Base-by-base conservation (phyloP, 495 filamentous ascomycete genomes). In the Tuber umbilicatum region DNA sequence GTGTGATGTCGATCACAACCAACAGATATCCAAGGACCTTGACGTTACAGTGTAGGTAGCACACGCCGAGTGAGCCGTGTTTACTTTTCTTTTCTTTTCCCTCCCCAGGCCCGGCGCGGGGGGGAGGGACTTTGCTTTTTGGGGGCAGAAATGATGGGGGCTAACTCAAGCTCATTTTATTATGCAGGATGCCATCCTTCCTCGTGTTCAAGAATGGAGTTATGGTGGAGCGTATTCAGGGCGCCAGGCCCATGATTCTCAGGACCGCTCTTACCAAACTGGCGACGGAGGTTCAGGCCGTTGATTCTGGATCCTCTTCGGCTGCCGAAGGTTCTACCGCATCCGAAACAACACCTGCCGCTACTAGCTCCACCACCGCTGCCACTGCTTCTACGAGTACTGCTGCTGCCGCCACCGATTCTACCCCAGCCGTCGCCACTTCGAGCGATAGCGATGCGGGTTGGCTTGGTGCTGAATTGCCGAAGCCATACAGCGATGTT, bases 171-270 rank as follows among this genome's bases (percentile, higher is more conserved):
- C 79, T 43, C 68, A 77, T 37, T 41, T 70, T 73, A 39, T 38
- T 38, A 23, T 70, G 38, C 40, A 80, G 73, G 9, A 77, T 80
- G 78, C 95, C 95, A 23, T 97, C 94, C 67, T 97, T 98, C 85
- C 89, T 97, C 81, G 87, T 97, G 78, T 97, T 97, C 87, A 91
- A 92, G 79, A 87, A 90, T 75, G 89, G 90, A 75, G 82, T 86
- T 69, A 84, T 88, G 72, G 87, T 89, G 43, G 87, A 90, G 67
- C 91, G 89, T 74, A 87, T 97, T 60, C 86, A 87, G 81, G 93
- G 93, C 73, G 93, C 92, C 71, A 87, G 97, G 2, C 55, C 55
- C 12, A n/a, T 35, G 55, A 5, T 35, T 35, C 55, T 64, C 82
- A 87, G 88, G 31, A 79, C 86, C 72, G 88, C 89, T 97, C 38